Percentiles rank a stretch among this genome's conserved stretches.
Evolutionary conservation across 257 asterid species (phyloP).

Genomic region (Thymus quinquecostatus): DNA sequence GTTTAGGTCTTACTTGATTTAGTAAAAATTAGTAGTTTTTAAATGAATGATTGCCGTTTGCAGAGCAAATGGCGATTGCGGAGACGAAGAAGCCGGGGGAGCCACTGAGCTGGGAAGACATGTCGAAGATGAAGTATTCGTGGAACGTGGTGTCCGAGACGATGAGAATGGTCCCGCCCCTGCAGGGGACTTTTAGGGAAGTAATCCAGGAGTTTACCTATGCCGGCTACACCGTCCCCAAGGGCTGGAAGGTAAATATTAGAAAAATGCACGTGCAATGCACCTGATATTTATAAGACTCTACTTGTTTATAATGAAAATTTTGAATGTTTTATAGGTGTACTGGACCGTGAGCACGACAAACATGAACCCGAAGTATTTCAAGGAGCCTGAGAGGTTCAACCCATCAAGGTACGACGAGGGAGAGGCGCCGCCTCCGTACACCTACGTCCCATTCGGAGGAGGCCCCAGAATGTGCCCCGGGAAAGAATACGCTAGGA

Average conservation of each 20-base stretch:
- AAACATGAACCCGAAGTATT: slow-evolving; percentile 52
- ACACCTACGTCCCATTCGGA: slow-evolving; percentile 67
- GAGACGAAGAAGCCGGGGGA: slow-evolving; percentile 53
- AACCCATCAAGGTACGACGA: slow-evolving; percentile 65
- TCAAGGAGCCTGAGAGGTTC: slow-evolving; percentile 58
- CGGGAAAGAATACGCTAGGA: slow-evolving; percentile 79
- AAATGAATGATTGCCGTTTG: too few relatives aligned
- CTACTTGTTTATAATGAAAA: too few relatives aligned
- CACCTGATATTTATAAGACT: too few relatives aligned
- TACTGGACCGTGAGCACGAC: slow-evolving; percentile 76
- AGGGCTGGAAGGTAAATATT: slow-evolving; percentile 74
- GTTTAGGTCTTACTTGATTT: too few relatives aligned
- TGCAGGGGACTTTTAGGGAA: slow-evolving; percentile 75
- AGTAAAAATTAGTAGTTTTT: not conserved
- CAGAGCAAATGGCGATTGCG: slow-evolving; percentile 72
- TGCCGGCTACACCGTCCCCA: slow-evolving; percentile 78
- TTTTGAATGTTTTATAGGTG: slow-evolving; percentile 36
- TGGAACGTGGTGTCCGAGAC: slow-evolving; percentile 76
- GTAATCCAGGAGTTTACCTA: slow-evolving; percentile 58
- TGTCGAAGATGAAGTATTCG: slow-evolving; percentile 66
- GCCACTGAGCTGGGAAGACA: slow-evolving; percentile 67
- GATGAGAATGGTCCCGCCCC: slow-evolving; percentile 74
- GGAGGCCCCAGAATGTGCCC: slow-evolving; percentile 86
- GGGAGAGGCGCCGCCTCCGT: slow-evolving; percentile 50
- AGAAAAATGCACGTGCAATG: too few relatives aligned